Evolutionary conservation across 176 grass and related monocot species (phyloP).

Genomic region (Tillandsia leiboldiana): DNA sequence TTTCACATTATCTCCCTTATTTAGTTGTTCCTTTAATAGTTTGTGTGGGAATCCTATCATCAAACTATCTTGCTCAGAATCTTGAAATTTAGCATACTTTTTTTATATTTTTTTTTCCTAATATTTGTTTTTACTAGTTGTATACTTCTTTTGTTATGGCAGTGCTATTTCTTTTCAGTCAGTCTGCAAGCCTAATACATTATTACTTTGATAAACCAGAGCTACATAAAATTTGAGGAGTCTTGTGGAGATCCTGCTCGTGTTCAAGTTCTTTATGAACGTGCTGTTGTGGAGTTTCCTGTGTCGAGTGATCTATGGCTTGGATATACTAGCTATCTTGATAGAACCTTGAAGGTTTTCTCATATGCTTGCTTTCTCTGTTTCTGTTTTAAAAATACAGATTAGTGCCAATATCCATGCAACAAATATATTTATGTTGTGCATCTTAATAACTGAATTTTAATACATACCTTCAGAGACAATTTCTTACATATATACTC

Average conservation of each 20-base stretch:
- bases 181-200: not conserved
- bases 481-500: too few species aligned
- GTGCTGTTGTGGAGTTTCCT: slow-evolving; percentile 69
- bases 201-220: slow-evolving; percentile 42
- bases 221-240: slow-evolving; percentile 90
- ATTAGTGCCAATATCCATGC: too few species aligned
- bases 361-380: slow-evolving; percentile 2
- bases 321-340: slow-evolving; percentile 68
- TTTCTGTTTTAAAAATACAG: too few species aligned
- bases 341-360: slow-evolving; percentile 73
- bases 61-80: too few species aligned
- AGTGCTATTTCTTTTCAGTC: slow-evolving; percentile 13
- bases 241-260: slow-evolving; percentile 65
- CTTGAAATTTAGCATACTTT: too few species aligned
- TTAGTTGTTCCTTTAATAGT: too few species aligned
- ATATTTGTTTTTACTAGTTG: not conserved
- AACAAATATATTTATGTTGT: not conserved
- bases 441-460: not conserved
- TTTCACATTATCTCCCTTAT: too few species aligned
- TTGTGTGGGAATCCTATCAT: too few species aligned
- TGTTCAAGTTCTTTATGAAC: slow-evolving; percentile 84
- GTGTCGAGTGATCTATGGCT: slow-evolving; percentile 79
- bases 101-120: too few species aligned
- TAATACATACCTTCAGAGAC: too few species aligned
- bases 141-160: not conserved